phyloP scores from a whole-genome alignment of 257 asterid species.

The Primulina huaijiensis region DNA sequence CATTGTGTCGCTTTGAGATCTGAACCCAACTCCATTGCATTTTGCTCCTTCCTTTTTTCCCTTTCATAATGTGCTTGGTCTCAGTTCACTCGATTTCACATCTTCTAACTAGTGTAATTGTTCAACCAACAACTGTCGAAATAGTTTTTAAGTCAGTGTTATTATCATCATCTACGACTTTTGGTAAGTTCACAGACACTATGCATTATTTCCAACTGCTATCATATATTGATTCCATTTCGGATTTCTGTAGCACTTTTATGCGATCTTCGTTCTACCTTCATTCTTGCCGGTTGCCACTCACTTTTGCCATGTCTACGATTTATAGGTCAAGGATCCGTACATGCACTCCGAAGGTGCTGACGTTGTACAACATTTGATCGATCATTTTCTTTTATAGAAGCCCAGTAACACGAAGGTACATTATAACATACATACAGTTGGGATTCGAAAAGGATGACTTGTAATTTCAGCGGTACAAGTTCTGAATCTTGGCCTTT shows the following conservation, averaged over 20 bases:
- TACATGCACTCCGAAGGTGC: slow-evolving; percentile 78
- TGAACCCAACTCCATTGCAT: too few species aligned
- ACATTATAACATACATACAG: not conserved
- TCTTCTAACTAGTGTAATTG: not conserved
- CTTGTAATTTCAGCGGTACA: not conserved
- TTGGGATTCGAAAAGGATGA: not conserved
- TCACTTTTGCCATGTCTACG: not conserved
- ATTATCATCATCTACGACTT: too few species aligned
- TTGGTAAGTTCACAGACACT: too few species aligned
- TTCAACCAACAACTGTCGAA: too few species aligned
- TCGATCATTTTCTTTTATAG: slow-evolving; percentile 69
- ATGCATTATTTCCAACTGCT: too few species aligned
- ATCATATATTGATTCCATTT: too few species aligned
- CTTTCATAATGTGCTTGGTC: not conserved
- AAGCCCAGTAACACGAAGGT: not conserved
- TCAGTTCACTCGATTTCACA: not conserved
- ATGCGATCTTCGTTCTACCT: not conserved
- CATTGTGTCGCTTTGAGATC: not conserved
- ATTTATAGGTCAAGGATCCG: slow-evolving; percentile 70
- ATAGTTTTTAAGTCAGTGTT: too few species aligned
- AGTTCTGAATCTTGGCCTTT: not conserved
- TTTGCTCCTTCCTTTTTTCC: not conserved
- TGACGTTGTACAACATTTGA: slow-evolving; percentile 89
- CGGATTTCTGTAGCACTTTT: not conserved
- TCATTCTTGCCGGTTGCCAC: not conserved